Base-by-base conservation (phyloP, 2,329 filamentous ascomycete species). In the Pezicula carpinea region DNA sequence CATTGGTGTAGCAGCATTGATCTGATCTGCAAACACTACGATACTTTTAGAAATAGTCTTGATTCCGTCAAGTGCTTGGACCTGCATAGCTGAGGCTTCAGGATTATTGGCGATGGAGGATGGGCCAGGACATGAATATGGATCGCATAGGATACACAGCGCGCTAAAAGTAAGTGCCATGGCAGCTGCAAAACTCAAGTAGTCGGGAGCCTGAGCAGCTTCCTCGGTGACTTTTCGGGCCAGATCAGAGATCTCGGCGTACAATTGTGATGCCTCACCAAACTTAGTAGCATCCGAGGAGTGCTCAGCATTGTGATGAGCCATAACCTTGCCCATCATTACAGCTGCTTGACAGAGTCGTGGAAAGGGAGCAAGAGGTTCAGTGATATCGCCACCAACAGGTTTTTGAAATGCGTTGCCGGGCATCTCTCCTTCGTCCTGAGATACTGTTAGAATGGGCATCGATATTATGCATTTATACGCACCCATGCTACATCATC, bases 301-400 rank as follows among this genome's bases (percentile, higher is more conserved):
- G 4, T 45, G 44, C 13, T 55, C 52, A 3, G 43, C 54, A 17
- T 59, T 55, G 44, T 62, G 53, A 52, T 70, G 64, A 5, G 42
- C 43, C 8, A 68, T 53, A n/a, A 65, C 60, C 47, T 61, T 59
- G 33, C 62, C 64, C 18, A 68, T 43, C 40, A 69, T 58, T 17
- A 67, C 56, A 17, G 60, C 62, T 17, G 62, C 60, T 57, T 72
- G 68, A 44, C 66, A 69, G 35, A 81, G 67, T 47, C 76, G 71
- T 4, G 74, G 72, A 62, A 76, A 80, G 34, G 77, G 65, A 17
- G 70, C 67, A 46, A 73, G 56, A 7, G 72, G 55, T 7, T 75
- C 72, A 22, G 67, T 66, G 49, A 75, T 62, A 14, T 77, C 65
- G 17, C 35, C 53, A 11, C 48, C 54, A 15, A 60, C 66, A 39